A percentile compares a stretch with the other conserved stretches of the same genome.
phyloP scores from a whole-genome alignment of 1,139 yeast genomes.

The Debaryomycetaceae sp. region DNA sequence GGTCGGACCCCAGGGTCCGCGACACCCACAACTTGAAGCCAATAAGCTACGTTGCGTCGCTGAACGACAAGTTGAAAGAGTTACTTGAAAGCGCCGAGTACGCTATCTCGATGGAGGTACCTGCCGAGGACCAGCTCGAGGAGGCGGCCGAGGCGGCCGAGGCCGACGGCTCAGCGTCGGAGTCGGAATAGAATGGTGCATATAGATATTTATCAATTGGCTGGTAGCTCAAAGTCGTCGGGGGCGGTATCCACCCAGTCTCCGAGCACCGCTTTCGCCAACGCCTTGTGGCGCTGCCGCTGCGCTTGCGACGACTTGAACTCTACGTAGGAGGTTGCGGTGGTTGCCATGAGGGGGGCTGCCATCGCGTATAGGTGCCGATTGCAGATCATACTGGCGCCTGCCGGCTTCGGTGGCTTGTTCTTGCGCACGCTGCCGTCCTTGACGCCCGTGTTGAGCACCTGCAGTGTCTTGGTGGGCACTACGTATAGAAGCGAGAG shows the following conservation, averaged over 20 bases:
- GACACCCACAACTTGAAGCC: conserved; percentile 58
- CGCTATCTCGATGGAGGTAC: conserved; percentile 46
- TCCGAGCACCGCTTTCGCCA: conserved; percentile 19
- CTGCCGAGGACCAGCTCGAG: conserved; percentile 24
- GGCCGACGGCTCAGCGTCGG: conserved; percentile 35
- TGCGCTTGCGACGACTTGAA: conserved; percentile 20
- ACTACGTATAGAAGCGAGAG: conserved; percentile 31
- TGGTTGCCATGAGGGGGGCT: conserved; percentile 11
- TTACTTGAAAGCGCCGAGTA: conserved; percentile 79
- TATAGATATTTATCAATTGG: conserved; percentile 10
- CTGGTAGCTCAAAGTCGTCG: conserved; percentile 27
- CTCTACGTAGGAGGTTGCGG: conserved; percentile 17
- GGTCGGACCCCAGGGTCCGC: conserved; percentile 68
- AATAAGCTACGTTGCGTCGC: conserved; percentile 57
- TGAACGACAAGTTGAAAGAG: conserved; percentile 50
- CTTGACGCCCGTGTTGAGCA: conserved; percentile 49
- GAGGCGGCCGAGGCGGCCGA: conserved; percentile 16
- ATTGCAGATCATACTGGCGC: conserved; percentile 41
- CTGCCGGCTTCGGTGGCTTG: conserved; percentile 40
- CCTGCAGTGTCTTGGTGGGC: conserved; percentile 27
- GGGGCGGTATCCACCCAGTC: conserved; percentile 28
- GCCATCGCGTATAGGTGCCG: conserved; percentile 18
- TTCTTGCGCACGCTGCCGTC: conserved; percentile 47
- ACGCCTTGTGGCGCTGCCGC: conserved; percentile 21
- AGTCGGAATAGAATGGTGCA: conserved; percentile 19